Evolutionary conservation across 2,329 filamentous ascomycete species (phyloP), one percentile per base, ranked within the genome.

Genomic region (Diplodia intermedia): DNA sequence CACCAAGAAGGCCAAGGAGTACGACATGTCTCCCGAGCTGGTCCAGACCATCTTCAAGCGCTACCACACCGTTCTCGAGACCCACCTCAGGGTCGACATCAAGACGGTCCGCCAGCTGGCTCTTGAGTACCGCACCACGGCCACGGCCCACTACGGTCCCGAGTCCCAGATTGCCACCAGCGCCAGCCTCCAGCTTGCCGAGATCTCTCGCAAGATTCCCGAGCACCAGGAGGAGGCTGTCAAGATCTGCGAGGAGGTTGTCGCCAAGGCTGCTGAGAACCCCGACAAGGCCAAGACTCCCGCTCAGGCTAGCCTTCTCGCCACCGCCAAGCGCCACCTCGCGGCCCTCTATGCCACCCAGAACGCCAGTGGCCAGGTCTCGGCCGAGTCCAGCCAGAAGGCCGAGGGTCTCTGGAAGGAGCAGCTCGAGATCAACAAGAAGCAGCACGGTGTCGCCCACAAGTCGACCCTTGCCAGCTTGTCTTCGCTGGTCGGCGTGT

Each of bases 31-130:
- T 69, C 69, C 74, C n/a, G 78, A 77, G 33, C 80, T 80, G 63
- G 78, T 81, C 11, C 75, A 80, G 69, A 75, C 71, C 4, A 73
- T 83, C 23, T 83, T 83, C 71, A 78, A 82, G 70, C 79, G 80
- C n/a, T 83, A 83, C 75, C 78, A 77, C 57, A 78, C 80, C 57
- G 78, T 79, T 36, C 75, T 83, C 3, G 81, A 83, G 65, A 78
- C 75, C 66, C 78, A 80, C 18, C 75, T 76, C 12, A 80, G 81
- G 71, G 76, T 76, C 7, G 79, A 77, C 55, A 78, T 76, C 71
- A 72, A 77, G 60, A 72, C 76, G 63, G 69, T 82, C 56, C 79
- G 80, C 72, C 77, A 81, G 68, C 77, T 81, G 63, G 75, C 77
- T 31, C 81, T 80, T 70, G 76, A 82, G 73, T 82, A 80, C 71